phyloP scores from a whole-genome alignment of 306 rosid species.

The Mimosa bimucronata region DNA sequence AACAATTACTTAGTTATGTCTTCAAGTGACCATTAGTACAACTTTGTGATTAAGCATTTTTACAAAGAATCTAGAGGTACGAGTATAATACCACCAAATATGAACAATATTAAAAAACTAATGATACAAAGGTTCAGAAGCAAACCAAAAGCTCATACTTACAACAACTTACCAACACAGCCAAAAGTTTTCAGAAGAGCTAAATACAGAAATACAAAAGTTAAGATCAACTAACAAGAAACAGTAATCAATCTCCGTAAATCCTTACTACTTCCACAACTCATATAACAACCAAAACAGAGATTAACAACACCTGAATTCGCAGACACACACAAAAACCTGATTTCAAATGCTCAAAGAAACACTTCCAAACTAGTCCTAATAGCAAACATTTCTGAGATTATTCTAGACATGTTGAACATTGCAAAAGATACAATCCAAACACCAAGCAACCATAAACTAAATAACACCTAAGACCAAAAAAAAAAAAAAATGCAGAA shows the following conservation, averaged over 20 bases:
- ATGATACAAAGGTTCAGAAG: constrained; percentile 3
- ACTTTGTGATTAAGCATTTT: constrained; percentile 23
- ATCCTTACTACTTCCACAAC: constrained; percentile 7
- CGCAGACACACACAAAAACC: neutral
- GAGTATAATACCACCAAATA: constrained; percentile 7
- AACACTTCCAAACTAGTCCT: neutral
- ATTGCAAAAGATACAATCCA: neutral
- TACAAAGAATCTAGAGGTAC: constrained; percentile 29
- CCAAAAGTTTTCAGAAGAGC: constrained; percentile 21
- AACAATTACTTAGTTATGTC: neutral
- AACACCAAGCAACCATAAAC: neutral
- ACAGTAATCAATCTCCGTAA: neutral
- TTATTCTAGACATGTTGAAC: neutral
- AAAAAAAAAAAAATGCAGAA: constrained; percentile 20
- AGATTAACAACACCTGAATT: neutral
- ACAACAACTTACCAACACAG: constrained; percentile 14
- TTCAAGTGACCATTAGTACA: constrained; percentile 35
- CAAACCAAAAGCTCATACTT: constrained; percentile 30
- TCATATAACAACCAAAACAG: constrained; percentile 10
- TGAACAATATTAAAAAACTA: constrained; percentile 27
- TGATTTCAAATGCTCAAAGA: neutral
- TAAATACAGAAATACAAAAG: constrained; percentile 9
- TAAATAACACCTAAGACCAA: neutral
- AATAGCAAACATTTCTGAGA: neutral
- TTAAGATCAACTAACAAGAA: constrained; percentile 13